A percentile compares a stretch with the other conserved stretches of the same genome.
These are phyloP conservation scores for Fusarium anguioides DNA, from an alignment of 2,329 filamentous ascomycete species.

Conservation along the genomic window DNA sequence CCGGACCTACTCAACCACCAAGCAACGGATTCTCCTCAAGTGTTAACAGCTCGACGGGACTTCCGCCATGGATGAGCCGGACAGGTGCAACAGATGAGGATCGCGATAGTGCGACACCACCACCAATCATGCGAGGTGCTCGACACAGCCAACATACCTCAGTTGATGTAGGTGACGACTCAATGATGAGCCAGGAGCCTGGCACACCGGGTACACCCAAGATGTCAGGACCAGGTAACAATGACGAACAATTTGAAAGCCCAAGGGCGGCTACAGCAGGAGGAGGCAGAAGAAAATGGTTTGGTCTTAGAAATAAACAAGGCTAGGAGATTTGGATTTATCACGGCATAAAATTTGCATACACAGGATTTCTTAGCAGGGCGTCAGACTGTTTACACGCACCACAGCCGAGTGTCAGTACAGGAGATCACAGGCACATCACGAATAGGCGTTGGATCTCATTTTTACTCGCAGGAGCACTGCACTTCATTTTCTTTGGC, in stretches of 20 bases:
- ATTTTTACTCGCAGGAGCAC: constrained; percentile 27
- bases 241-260: constrained; percentile 32
- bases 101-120: constrained; percentile 63
- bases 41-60: constrained; percentile 49
- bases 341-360: constrained; percentile 21
- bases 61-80: constrained; percentile 55
- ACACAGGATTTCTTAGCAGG: constrained; percentile 12
- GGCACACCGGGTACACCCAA: constrained; percentile 34
- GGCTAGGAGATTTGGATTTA: constrained; percentile 41
- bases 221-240: constrained; percentile 3
- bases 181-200: constrained; percentile 27
- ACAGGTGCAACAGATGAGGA: constrained; percentile 55
- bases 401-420: constrained; percentile 6
- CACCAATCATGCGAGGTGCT: constrained; percentile 64
- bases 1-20: constrained; percentile 18
- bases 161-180: constrained; percentile 29
- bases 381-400: constrained; percentile 16
- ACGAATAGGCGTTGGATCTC: constrained; percentile 35
- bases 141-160: constrained; percentile 48
- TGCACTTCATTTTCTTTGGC: constrained; percentile 19
- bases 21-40: constrained; percentile 28
- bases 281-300: constrained; percentile 51
- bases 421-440: constrained; percentile 9
- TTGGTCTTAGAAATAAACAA: constrained; percentile 47
- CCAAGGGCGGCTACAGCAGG: constrained; percentile 40